Base-by-base conservation (phyloP, 345 rosid genomes). In the Nephelium lappaceum region DNA sequence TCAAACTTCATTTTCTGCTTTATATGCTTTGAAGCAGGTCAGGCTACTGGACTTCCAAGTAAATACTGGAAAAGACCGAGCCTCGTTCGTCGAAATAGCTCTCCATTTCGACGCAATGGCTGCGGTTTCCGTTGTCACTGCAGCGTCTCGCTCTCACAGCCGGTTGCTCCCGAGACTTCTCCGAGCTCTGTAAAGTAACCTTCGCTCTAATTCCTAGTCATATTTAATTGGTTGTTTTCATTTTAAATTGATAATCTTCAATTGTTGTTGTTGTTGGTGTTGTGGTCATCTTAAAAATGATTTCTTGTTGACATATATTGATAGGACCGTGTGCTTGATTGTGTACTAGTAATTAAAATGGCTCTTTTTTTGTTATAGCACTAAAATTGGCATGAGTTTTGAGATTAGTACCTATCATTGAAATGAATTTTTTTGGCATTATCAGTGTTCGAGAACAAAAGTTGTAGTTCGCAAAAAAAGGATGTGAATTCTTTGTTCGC, bases 91-190 rank as follows among this genome's bases (percentile, higher is more conserved):
- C 82, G 1, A 58, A 74, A 68, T 1, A 62, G 63, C 41, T 23
- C 31, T 25, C 31, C 25, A 11, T 39, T 72, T 38, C 61, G 75
- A 36, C 73, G 63, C 62, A 67, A 69, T 47, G 57, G 65, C 69
- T n/a, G 75, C 14, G 71, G 75, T 43, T 86, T 73, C 68, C 92
- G 86, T 25, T 85, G 89, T 83, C 81, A 78, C 76, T 87, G 90
- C 83, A 81, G 79, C 47, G 82, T 79, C 82, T 85, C 92, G 55
- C 75, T 55, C 27, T 76, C 85, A 45, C 79, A 86, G 75, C 84
- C 88, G 36, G 60, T 78, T 53, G 68, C 74, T 86, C 68, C 84
- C 1, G 83, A 80, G 77, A 39, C 80, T 73, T 76, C 91, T 83
- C 60, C 88, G 5, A 85, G 74, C 63, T 64, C 86, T 23, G 81